These are phyloP conservation scores for Casuarina glauca DNA, from an alignment of 306 rosid genomes.

Conservation along the genomic window DNA sequence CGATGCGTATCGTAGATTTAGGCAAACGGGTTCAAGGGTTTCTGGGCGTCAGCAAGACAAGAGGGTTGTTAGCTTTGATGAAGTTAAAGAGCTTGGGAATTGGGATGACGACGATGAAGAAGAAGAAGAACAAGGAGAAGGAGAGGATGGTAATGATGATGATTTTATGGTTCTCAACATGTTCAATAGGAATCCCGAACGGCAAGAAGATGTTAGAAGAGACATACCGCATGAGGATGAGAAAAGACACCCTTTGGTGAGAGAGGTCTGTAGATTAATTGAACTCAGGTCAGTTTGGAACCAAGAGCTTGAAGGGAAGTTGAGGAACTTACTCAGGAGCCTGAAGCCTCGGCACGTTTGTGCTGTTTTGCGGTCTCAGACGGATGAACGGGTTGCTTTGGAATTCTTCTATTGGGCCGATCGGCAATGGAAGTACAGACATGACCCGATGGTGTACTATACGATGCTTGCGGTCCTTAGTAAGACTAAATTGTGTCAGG, in stretches of 20 bases:
- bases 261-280: conserved; percentile 63
- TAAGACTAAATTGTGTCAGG: conserved; percentile 84
- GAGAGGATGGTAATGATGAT: conserved; percentile 28
- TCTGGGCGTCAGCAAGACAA: conserved; percentile 24
- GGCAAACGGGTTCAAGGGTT: conserved; percentile 39
- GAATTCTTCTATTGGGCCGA: conserved; percentile 84
- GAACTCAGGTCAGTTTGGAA: conserved; percentile 72
- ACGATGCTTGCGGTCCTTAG: conserved; percentile 75
- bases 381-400: conserved; percentile 78
- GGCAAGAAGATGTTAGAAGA: conserved; percentile 33
- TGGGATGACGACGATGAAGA: conserved; percentile 29
- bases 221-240: conserved; percentile 58
- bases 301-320: conserved; percentile 57
- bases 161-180: conserved; percentile 41
- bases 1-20: conserved; percentile 26
- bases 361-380: conserved; percentile 70
- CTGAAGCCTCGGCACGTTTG: conserved; percentile 78
- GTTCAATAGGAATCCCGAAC: conserved; percentile 23
- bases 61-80: conserved; percentile 21
- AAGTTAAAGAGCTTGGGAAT: conserved; percentile 18
- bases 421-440: conserved; percentile 80
- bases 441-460: conserved; percentile 54
- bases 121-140: conserved; percentile 28
- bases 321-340: conserved; percentile 70
- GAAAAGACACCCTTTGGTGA: conserved; percentile 70